Evolutionary conservation across 2,329 filamentous ascomycete genomes (phyloP).

Genomic region (Arthrobotrys entomopaga): DNA sequence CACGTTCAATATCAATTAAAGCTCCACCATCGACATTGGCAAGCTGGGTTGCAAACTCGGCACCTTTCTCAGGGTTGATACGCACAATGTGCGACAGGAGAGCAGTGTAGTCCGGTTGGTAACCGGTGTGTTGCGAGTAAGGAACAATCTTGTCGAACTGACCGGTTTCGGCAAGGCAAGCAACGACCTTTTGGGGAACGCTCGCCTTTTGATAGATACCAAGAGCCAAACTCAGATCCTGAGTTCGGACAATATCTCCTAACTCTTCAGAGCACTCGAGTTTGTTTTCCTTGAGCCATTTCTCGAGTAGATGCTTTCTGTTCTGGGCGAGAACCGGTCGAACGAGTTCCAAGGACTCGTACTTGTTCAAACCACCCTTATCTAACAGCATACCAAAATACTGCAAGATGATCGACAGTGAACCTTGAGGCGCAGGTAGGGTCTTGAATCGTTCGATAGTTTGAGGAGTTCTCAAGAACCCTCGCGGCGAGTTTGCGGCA

Average conservation of each 20-base stretch:
- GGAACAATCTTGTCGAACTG: conserved; percentile 97
- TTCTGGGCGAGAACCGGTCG: conserved; percentile 92
- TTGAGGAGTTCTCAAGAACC: conserved; percentile 91
- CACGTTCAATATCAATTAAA: conserved; percentile 89
- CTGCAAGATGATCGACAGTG: conserved; percentile 93
- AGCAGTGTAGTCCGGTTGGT: conserved; percentile 93
- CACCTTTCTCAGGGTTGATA: conserved; percentile 89
- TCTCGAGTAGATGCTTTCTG: conserved; percentile 93
- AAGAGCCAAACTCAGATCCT: conserved; percentile 88
- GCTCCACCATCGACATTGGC: conserved; percentile 89
- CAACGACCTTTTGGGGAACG: conserved; percentile 90
- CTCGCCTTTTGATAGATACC: conserved; percentile 91
- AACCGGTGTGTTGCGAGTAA: conserved; percentile 84
- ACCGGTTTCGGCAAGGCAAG: conserved; percentile 91
- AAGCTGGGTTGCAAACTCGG: conserved; percentile 91
- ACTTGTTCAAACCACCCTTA: conserved; percentile 89
- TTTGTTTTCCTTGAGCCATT: conserved; percentile 97
- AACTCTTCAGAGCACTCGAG: conserved; percentile 95
- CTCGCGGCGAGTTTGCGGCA: conserved; percentile 93
- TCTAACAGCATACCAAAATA: conserved; percentile 98
- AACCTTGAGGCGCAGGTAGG: conserved; percentile 79
- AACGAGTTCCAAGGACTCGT: conserved; percentile 93
- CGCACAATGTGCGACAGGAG: conserved; percentile 92
- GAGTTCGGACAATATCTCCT: conserved; percentile 88
- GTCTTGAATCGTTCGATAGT: conserved; percentile 97